Evolutionary conservation across 192 early-diverging fungal species (phyloP).

Genomic region (Phycomyces nitens): DNA sequence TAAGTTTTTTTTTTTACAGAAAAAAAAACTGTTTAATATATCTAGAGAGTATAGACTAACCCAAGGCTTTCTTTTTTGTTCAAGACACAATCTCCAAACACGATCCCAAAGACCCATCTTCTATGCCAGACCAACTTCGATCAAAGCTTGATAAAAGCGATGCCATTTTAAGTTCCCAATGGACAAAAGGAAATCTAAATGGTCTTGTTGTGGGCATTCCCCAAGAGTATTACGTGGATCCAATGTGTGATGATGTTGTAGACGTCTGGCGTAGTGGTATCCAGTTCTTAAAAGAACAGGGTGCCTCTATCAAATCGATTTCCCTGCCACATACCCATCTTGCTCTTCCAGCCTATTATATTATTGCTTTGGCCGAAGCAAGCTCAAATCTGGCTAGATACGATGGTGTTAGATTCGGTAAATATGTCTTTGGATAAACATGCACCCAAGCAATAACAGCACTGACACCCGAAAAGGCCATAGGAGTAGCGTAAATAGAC

Average conservation of each 20-base stretch:
- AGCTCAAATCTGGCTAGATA: constrained; percentile 86
- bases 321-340: constrained; percentile 65
- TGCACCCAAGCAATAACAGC: too few species aligned
- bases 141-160: constrained; percentile 6
- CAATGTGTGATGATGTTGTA: constrained; percentile 55
- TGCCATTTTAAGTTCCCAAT: neutral
- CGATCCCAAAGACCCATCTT: constrained; percentile 65
- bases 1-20: too few species aligned
- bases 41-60: neutral
- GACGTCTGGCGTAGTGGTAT: constrained; percentile 61
- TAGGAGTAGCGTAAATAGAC: constrained; percentile 18
- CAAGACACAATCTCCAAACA: constrained; percentile 54
- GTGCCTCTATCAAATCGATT: constrained; percentile 67
- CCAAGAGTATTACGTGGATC: constrained; percentile 74
- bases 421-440: too few species aligned
- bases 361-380: constrained; percentile 86
- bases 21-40: neutral
- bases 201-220: constrained; percentile 67
- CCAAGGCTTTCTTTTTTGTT: neutral
- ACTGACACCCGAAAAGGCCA: constrained; percentile 40
- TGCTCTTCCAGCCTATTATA: constrained; percentile 84
- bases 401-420: constrained; percentile 86
- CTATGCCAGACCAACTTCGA: constrained; percentile 43
- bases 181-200: constrained; percentile 18
- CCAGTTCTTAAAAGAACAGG: constrained; percentile 46